phyloP scores from a whole-genome alignment of 192 early-diverging fungal species.

The Backusella sp. region DNA sequence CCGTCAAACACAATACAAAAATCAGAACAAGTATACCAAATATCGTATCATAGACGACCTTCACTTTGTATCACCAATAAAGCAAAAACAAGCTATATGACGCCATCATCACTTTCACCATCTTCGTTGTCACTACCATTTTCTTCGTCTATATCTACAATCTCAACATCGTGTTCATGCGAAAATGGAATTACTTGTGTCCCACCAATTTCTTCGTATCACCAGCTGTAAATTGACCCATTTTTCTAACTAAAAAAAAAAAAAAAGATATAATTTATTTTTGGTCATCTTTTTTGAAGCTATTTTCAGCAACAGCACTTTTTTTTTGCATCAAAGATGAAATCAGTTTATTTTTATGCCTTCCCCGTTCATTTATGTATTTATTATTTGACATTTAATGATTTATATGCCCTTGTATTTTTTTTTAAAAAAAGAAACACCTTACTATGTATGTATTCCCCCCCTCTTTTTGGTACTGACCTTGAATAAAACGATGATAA shows the following conservation, averaged over 20 bases:
- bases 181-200: constrained; percentile 11
- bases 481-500: background rate
- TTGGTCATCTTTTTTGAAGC: constrained; percentile 1
- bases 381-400: background rate
- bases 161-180: constrained; percentile 22
- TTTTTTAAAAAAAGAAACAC: background rate
- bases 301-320: background rate
- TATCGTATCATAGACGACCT: constrained; percentile 16
- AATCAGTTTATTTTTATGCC: background rate
- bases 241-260: background rate
- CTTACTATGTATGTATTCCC: background rate
- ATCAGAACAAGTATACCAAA: constrained; percentile 9
- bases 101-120: background rate
- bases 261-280: background rate
- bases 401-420: background rate
- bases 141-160: constrained; percentile 4
- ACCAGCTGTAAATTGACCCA: background rate
- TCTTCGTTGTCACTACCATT: background rate
- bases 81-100: background rate
- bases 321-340: background rate
- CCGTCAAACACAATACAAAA: background rate
- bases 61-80: background rate
- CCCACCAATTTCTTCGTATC: background rate
- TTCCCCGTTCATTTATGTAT: background rate
- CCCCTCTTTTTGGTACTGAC: background rate